These are phyloP conservation scores for Leishmania tarentolae DNA, from an alignment of 208 protist species.

Conservation along the genomic window DNA sequence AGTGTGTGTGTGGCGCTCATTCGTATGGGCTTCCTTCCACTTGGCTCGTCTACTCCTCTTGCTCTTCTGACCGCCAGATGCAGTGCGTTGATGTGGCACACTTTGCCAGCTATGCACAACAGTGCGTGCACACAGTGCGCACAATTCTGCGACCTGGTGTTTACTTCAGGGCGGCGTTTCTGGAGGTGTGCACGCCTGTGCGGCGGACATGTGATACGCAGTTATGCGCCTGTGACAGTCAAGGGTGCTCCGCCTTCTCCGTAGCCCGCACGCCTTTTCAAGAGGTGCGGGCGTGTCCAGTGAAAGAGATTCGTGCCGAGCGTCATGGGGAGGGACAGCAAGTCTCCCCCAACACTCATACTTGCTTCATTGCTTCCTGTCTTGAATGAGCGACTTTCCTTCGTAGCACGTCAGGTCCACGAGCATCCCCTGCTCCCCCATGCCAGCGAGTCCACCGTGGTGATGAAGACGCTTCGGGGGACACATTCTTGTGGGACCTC, in stretches of 20 bases:
- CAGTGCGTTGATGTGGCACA: background rate
- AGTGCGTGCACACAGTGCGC: background rate
- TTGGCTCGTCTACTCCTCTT: background rate
- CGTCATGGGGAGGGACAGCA: background rate
- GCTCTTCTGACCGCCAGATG: background rate
- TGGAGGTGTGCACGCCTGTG: background rate
- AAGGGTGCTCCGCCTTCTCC: background rate
- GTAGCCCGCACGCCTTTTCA: background rate
- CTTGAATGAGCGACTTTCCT: background rate
- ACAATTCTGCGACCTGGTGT: background rate
- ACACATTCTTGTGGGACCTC: too few relatives aligned
- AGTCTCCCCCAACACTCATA: background rate
- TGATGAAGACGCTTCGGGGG: too few relatives aligned
- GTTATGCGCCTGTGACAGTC: background rate
- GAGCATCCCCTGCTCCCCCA: background rate
- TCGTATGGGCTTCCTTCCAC: background rate
- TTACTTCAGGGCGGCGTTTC: background rate
- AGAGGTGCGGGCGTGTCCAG: background rate
- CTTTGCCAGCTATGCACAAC: background rate
- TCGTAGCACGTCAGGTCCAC: background rate
- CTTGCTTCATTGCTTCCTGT: background rate
- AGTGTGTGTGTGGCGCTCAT: background rate
- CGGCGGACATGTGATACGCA: background rate
- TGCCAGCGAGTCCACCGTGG: too few relatives aligned
- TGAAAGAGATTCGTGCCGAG: background rate